These are phyloP conservation scores for Emergomyces africanus DNA, from an alignment of 2,329 filamentous ascomycete genomes.

Conservation along the genomic window DNA sequence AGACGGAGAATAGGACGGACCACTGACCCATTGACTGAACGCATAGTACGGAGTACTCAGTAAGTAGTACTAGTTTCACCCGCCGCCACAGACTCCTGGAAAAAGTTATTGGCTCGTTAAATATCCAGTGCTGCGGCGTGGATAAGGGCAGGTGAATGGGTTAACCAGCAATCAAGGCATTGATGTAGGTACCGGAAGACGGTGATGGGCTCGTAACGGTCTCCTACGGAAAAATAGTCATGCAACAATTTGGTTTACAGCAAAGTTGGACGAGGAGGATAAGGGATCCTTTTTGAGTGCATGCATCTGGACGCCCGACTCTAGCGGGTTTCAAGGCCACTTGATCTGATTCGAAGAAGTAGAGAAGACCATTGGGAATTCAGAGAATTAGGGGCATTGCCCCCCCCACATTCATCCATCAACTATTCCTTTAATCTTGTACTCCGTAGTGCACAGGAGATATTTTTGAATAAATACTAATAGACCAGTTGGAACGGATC, in stretches of 20 bases:
- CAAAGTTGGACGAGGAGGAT: background rate
- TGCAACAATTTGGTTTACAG: too few relatives aligned
- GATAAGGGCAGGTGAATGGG: background rate
- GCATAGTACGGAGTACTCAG: too few relatives aligned
- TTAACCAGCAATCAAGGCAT: background rate
- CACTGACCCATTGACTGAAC: background rate
- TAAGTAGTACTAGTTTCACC: too few relatives aligned
- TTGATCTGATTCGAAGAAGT: background rate
- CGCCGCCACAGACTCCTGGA: background rate
- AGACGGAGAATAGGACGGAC: too few relatives aligned
- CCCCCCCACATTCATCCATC: background rate
- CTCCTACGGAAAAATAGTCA: background rate
- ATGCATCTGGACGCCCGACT: background rate
- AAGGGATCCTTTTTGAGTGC: too few relatives aligned
- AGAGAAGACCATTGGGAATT: background rate
- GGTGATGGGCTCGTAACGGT: background rate
- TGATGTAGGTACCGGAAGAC: background rate
- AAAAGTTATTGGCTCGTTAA: background rate
- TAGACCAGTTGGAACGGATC: background rate
- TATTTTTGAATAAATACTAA: background rate
- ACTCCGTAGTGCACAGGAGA: background rate
- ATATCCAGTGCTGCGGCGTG: background rate
- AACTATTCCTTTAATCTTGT: background rate
- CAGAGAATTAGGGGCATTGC: background rate
- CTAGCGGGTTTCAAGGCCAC: background rate